Base-by-base conservation (phyloP, 2,329 filamentous ascomycete genomes). In the Fusarium continuum region DNA sequence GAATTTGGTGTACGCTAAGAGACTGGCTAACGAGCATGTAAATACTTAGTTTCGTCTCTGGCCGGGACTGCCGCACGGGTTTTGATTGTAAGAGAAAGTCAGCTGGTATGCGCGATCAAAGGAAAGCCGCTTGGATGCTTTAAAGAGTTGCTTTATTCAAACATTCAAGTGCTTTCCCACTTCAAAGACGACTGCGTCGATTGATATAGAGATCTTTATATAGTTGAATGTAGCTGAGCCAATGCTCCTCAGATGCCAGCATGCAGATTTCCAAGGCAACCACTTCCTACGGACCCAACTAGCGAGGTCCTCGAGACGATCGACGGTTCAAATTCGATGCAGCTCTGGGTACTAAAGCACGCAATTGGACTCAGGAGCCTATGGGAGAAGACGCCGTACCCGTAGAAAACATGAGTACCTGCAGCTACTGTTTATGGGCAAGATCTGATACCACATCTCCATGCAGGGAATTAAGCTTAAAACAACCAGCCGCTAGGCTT, bases 61-160 rank as follows among this genome's bases (percentile, higher is more conserved):
- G 67, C 72, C 73, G 1, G 79, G 78, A 2, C 48, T 80, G 25
- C 75, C 76, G 4, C 78, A 81, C 58, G 75, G 69, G 0, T 79
- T n/a, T 77, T 4, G 68, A 70, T 13, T 62, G 62, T 2, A 14
- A 61, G 7, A 32, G 48, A 17, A 32, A 50, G 2, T 54, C 3
- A 45, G 36, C 10, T 63, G 60, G 59, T 64, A 22, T n/a, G 8
- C 31, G 2, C 32, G 36, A 9, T 44, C 53, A 2, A 39, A 43
- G 3, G 53, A 63, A 7, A 63, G 46, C 6, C 46, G 60, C 2
- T 23, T 48, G 5, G 48, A 20, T 48, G 41, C 53, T 2, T 16
- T 63, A 25, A 49, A 16, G 3, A 60, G 60, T 8, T 13, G 28
- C 16, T 14, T 9, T 11, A 29, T 22, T 31, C 20, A 9, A 17